Percentiles rank a stretch among this genome's conserved stretches.
Evolutionary conservation across 306 rosid species (phyloP).

Genomic region (Quercus parvula): DNA sequence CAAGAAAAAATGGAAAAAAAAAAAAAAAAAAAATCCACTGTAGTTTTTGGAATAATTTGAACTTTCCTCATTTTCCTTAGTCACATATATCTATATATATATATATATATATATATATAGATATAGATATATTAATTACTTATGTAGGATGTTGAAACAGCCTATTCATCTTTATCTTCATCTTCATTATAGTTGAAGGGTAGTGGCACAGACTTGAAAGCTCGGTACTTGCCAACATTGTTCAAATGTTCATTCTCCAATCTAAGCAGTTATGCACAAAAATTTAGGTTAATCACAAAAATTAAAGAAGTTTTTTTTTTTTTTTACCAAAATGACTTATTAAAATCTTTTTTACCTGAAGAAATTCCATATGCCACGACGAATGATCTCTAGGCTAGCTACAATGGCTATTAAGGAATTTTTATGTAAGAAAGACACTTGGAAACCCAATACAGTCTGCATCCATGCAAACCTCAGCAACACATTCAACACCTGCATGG

Average conservation of each 20-base stretch:
- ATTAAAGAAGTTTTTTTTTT: no score
- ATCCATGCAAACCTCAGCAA: constrained; percentile 75
- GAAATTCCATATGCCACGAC: constrained; percentile 77
- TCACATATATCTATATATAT: no score
- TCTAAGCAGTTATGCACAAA: constrained; percentile 27
- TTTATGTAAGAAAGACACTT: constrained; percentile 39
- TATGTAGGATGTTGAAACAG: neutral
- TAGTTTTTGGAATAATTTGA: no score
- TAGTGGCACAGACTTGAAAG: constrained; percentile 70
- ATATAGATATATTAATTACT: no score
- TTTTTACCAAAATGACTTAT: neutral
- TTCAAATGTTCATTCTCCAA: constrained; percentile 78
- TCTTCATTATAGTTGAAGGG: constrained; percentile 73
- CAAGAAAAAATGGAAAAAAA: no score
- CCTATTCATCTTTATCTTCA: constrained; percentile 43
- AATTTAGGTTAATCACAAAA: neutral
- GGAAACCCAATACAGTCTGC: constrained; percentile 48
- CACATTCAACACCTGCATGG: constrained; percentile 54
- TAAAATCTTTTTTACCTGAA: constrained; percentile 40
- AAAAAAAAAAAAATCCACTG: no score
- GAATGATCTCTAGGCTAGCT: constrained; percentile 63
- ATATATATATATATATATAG: no score
- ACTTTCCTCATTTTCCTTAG: no score
- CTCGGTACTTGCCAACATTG: constrained; percentile 78
- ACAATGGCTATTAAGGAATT: constrained; percentile 36